These are phyloP conservation scores for Talinum fruticosum DNA, from an alignment of 148 eudicot genomes.

Conservation along the genomic window DNA sequence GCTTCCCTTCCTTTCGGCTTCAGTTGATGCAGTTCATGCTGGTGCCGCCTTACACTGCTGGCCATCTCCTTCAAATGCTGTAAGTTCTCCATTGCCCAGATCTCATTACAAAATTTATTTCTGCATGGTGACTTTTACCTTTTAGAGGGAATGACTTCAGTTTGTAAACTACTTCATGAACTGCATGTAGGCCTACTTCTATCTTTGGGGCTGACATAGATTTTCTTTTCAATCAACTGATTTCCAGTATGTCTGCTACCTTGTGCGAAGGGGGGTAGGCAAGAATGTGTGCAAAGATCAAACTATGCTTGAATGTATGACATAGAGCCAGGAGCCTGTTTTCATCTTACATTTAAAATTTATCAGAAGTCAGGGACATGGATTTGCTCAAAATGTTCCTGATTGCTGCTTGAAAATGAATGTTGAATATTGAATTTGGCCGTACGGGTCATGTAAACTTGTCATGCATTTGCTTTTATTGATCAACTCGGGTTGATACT, in stretches of 20 bases:
- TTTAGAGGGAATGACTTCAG: background rate
- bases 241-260: too few relatives aligned
- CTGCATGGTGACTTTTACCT: background rate
- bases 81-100: slow-evolving; percentile 34
- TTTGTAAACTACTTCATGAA: background rate
- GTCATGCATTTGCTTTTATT: background rate
- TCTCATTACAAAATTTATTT: background rate
- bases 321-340: background rate
- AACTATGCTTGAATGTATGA: background rate
- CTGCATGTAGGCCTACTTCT: background rate
- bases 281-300: background rate
- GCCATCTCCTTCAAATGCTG: slow-evolving; percentile 98
- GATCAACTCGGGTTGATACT: background rate
- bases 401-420: background rate
- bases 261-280: too few relatives aligned
- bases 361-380: background rate
- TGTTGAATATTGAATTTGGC: background rate
- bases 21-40: slow-evolving; percentile 97
- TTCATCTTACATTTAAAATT: background rate
- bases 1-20: slow-evolving; percentile 87
- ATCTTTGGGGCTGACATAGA: background rate
- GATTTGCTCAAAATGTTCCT: background rate
- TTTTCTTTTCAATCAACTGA: background rate
- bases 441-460: background rate
- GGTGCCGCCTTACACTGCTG: slow-evolving; percentile 99